Evolutionary conservation across 495 filamentous ascomycete genomes (phyloP), one percentile per base, ranked within the genome.

Genomic region (Penicillium pulvis): DNA sequence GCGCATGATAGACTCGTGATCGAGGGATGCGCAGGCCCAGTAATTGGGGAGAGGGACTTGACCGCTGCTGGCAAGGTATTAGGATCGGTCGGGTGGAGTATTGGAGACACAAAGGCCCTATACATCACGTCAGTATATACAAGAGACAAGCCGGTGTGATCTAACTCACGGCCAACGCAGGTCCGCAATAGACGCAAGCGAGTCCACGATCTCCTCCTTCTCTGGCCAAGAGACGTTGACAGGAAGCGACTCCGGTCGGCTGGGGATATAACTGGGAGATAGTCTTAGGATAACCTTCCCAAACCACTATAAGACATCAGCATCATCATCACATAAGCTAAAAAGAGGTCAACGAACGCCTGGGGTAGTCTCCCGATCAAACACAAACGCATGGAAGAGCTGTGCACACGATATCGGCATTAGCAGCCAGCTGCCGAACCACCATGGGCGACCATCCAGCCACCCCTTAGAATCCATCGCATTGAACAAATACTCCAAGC

Each of bases 401-500:
- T 98, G 94, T 33, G 92, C 94, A 66, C 86, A 90, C 12, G 92
- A 87, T n/a, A 95, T 67, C 1, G 94, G 94, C 82, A 97, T 93
- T 65, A 98, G 75, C 81, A 98, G 78, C 93, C 93, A 98, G 68
- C 91, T 96, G 23, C 93, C 94, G 79, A 92, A 93, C 94, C 94
- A 98, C 85, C 82, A 83, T 7, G 92, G 89, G 59, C 83, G 77
- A 43, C 87, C 81, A 77, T 84, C 86, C 52, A 97, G 80, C 79
- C 85, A 89, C 7, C 93, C 93, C 59, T 89, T 85, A 39, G 88
- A 84, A 63, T 97, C 92, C 14, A 89, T 75, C 5, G 84, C 78
- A 70, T 96, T 96, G 76, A 92, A 98, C 26, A 87, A 79, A 65
- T 90, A 94, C 72, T 98, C 94, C 55, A 93, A 74, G 7, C 91